Evolutionary conservation across 805 yeast species (phyloP), one percentile per base, ranked within the genome.

Genomic region (Pichia pseudocactophila): DNA sequence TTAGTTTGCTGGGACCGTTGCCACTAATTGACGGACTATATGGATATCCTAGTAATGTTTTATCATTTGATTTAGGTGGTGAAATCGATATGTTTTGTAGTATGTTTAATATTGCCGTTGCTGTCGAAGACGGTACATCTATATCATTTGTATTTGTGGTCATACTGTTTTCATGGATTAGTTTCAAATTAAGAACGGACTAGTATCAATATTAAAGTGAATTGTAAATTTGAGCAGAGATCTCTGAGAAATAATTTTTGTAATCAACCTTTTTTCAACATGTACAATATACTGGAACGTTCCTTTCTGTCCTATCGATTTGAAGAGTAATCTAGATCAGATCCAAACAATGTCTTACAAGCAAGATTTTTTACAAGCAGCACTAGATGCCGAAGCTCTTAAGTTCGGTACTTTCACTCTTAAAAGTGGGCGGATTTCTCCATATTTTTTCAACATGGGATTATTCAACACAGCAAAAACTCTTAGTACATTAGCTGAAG

Each of bases 381-480:
- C 98, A 19, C 68, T 89, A 50, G 85, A 81, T 53, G 75, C 82
- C 43, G 68, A 81, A 52, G 96, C 97, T 13, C 73, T 90, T 54
- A 78, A 80, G 58, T 92, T 90, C 60, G 97, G 97, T 40, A 63
- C 72, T 39, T 90, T 86, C 73, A 87, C 95, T 12, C 73, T 90
- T 61, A 90, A 90, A 63, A 82, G 94, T 2, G 97, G 97, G 19
- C 78, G 98, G 54, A 65, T 69, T 45, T 89, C 97, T n/a, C 98
- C 98, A 39, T 90, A 92, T 64, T 90, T 92, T 58, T 89, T 90
- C 76, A 89, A 89, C 66, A 66, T 87, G 64, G 97, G 97, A n/a
- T 71, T 81, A 43, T 87, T 90, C 74, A 75, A 75, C 64, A 78
- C 87, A 7, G 96, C 96, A 31, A 74, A 74, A 50, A 72, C 82